Base-by-base conservation (phyloP, 305 asterid genomes). In the Solanum hybrid region DNA sequence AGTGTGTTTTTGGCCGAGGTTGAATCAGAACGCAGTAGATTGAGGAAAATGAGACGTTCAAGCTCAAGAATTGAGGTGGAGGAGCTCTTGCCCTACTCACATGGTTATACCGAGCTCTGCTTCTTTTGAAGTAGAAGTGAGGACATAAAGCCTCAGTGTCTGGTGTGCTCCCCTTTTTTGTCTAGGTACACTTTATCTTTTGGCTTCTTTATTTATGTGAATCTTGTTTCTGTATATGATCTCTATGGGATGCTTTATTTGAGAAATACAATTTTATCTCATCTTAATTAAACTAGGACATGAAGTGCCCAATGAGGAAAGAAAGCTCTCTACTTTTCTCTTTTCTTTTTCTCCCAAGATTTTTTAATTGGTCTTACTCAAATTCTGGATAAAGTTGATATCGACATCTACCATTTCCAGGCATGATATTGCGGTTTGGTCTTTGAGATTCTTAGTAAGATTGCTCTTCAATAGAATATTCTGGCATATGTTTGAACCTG, bases 81-180 rank as follows among this genome's bases (percentile, higher is more conserved):
- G 60, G 92, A 91, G 51, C 46, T 91, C 86, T 88, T 91, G 37
- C 92, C 92, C 10, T 73, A 78, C 51, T 77, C 91, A 32, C 89
- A 77, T 37, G 96, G 98, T 88, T 98, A 96, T 84, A 96, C 99
- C 27, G 99, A 96, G 76, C 98, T 98, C 92, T 98, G 97, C 94
- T 98, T 98, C 93, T 95, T 98, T 88, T 97, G 90, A 92, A 88
- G 76, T 71, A 88, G 60, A 86, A 80, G 26, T 87, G 88, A 22
- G 73, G 76, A 86, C 37, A 77, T 79, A 85, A 64, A 76, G 64
- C 89, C 80, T 86, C 82, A 31, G 79, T 91, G 86, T 85, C 37
- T 10, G 93, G 94, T 91, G 60, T 8, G 89, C 90, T 71, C 90
- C 82, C 89, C 86, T 64, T 79, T 91, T 85, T 36, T 27, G 35